A percentile compares a stretch with the other conserved stretches of the same genome.
Evolutionary conservation across 257 asterid species (phyloP).

Genomic region (Mitragyna speciosa): DNA sequence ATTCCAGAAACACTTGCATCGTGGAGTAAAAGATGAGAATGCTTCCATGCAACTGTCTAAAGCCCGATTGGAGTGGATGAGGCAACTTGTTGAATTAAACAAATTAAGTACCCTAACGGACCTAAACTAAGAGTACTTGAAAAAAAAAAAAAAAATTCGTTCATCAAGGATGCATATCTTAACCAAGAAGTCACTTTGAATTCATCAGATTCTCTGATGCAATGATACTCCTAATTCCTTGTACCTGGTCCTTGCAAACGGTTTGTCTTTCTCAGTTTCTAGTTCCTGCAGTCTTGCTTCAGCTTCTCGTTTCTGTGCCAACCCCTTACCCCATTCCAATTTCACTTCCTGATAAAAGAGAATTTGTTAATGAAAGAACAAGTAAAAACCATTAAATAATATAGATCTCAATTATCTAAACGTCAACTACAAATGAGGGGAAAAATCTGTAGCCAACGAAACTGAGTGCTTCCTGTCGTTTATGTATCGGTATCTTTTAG

Average conservation of each 20-base stretch:
- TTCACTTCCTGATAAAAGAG: constrained; percentile 65
- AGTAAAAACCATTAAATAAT: neutral
- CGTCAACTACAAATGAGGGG: neutral
- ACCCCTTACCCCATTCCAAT: constrained; percentile 92
- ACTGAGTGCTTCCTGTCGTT: neutral
- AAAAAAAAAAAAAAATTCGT: neutral
- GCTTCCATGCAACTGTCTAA: neutral
- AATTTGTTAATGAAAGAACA: constrained; percentile 6
- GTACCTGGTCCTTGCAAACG: constrained; percentile 89
- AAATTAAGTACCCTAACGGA: neutral
- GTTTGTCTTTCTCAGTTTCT: constrained; percentile 86
- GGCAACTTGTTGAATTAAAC: neutral
- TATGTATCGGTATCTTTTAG: neutral
- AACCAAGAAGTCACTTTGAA: neutral
- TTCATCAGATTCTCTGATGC: neutral
- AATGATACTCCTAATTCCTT: neutral
- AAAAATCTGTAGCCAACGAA: neutral
- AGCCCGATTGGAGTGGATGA: neutral
- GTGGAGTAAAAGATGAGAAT: neutral
- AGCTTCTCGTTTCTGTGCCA: constrained; percentile 91
- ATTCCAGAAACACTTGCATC: neutral
- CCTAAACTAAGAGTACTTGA: neutral
- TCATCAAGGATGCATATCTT: neutral
- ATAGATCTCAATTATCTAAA: neutral
- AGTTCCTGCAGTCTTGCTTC: constrained; percentile 69